Evolutionary conservation across 805 yeast genomes (phyloP), one percentile per base, ranked within the genome.

Genomic region (Saitoella complicata): DNA sequence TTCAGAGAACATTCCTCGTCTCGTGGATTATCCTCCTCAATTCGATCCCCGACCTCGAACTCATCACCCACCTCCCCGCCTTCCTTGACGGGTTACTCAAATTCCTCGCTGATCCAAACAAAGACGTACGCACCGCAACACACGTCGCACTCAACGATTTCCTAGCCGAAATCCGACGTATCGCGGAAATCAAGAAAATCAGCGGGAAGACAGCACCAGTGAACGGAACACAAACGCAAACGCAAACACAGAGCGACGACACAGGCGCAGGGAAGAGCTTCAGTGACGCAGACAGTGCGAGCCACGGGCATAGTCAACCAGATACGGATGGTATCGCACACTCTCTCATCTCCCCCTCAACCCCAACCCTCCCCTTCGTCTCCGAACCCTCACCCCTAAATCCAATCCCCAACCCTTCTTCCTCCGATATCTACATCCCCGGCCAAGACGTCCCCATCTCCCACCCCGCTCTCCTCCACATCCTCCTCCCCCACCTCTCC

Each of bases 1-100:
- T 21, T 3, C 21, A 21, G 21, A 21, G 21, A 21, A 21, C 21
- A 21, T 91, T 91, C 55, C 65, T 91, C 46, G 88, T 91, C 8
- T 83, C 93, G 43, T 91, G 98, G 98, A 70, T 91, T 41, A 80
- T 85, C 51, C 72, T 91, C n/a, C 67, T 91, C 41, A 91, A 88
- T 60, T 85, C 91, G 7, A 84, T 87, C 6, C 97, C 98, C 0
- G 93, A 88, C 44, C 67, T 88, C 44, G 95, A 88, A 54, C 66
- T 91, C 46, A 76, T 91, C 12, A 73, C 93, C 0, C 91, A 81
- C 57, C 66, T 91, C 41, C 95, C 98, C 1, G 81, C 87, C 36
- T 85, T 91, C 58, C 66, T 91, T 37, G 91, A 86, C 41, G 95
- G 91, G 0, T 65, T 88, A 49, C 67, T 88, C 40, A 71, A 78